Evolutionary conservation across 805 yeast genomes (phyloP), one percentile per base, ranked within the genome.

Genomic region (Nakazawaea molendinolei): DNA sequence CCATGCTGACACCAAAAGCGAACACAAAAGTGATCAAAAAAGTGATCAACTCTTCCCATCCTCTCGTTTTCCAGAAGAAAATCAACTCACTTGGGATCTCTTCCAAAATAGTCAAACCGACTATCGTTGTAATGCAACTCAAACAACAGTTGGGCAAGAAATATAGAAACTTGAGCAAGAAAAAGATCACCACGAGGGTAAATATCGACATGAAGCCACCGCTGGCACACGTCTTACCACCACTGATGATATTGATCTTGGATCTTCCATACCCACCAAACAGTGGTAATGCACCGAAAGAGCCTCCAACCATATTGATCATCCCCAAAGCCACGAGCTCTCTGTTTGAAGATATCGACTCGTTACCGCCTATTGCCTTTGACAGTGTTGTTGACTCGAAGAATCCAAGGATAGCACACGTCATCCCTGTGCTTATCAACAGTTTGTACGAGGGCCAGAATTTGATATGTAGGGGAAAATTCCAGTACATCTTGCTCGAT

Each of bases 231-330:
- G 95, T 84, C 44, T 74, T 75, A 0, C 94, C 97, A 5, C 96
- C 96, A 10, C 87, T 76, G 34, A 86, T 63, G 1, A 89, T 82
- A 60, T 90, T 90, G 40, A 90, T 79, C 50, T 84, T 87, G 13
- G 95, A 82, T 49, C 97, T 71, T 2, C 96, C 97, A 52, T 89
- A 90, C 0, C 97, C 97, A 8, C 97, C 98, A 66, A 89, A 89
- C 0, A 95, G 76, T 0, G 98, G 97, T 12, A 90, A 61, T 0
- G 87, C 82, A 28, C 85, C 82, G 37, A 76, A 54, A 8, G 53
- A 38, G 3, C 86, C 71, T 1, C 79, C 78, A 1, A 70, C 58
- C 2, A 86, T 41, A 47, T 89, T 90, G 38, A 82, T 75, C 10
- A 72, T 58, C 1, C 98, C 97, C 21, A 90, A 63, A 0, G 97